Percentiles rank a stretch among this genome's conserved stretches.
phyloP scores from a whole-genome alignment of 192 early-diverging fungal genomes.

The Kappamyces sp. region DNA sequence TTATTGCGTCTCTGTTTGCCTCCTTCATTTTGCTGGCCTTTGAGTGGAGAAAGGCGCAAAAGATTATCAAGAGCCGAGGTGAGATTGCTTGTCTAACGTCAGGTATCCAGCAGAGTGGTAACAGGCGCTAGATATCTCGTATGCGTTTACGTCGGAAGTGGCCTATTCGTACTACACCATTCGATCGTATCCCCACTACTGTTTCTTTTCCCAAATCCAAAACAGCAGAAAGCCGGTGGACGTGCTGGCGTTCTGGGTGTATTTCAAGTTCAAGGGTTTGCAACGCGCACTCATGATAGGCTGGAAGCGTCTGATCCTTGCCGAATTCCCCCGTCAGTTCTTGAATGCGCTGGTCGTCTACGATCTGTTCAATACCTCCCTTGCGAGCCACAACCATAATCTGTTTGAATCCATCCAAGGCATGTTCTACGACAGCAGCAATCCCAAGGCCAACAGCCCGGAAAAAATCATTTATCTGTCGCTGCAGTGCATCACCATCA shows the following conservation, averaged over 20 bases:
- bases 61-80: conserved; percentile 38
- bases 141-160: conserved; percentile 65
- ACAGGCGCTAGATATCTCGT: conserved; percentile 62
- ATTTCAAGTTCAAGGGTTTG: conserved; percentile 74
- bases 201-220: conserved; percentile 71
- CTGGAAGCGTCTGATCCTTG: conserved; percentile 78
- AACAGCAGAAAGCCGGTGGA: conserved; percentile 58
- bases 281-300: conserved; percentile 33
- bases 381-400: conserved; percentile 6
- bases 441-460: neutral
- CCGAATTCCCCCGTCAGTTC: conserved; percentile 74
- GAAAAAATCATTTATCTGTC: conserved; percentile 13
- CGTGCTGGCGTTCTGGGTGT: conserved; percentile 74
- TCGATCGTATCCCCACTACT: conserved; percentile 70
- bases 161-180: conserved; percentile 70
- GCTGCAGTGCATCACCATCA: conserved; percentile 53
- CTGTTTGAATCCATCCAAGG: too few relatives aligned
- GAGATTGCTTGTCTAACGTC: too few relatives aligned
- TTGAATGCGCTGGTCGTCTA: conserved; percentile 41
- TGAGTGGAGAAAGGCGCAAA: conserved; percentile 63
- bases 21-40: conserved; percentile 61
- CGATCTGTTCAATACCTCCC: conserved; percentile 27
- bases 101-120: too few relatives aligned
- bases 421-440: too few relatives aligned
- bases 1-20: conserved; percentile 58